Evolutionary conservation across 208 protist genomes (phyloP).

Genomic region (Phytomonas sp.): DNA sequence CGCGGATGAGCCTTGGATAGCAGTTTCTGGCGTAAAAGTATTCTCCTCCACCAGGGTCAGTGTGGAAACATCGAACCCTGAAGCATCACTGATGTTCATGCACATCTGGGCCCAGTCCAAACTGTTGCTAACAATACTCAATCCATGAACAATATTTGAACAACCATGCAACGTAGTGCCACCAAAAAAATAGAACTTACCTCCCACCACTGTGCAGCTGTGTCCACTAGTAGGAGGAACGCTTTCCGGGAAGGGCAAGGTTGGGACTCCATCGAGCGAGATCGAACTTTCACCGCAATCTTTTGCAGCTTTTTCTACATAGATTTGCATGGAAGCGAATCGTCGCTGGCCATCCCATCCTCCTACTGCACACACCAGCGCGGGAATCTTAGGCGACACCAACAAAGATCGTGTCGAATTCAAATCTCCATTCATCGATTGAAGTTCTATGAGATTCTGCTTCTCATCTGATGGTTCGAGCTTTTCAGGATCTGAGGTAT

Average conservation of each 20-base stretch:
- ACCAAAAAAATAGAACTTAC: constrained; percentile 49
- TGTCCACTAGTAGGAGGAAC: constrained; percentile 21
- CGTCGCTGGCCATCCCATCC: constrained; percentile 44
- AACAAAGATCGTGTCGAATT: constrained; percentile 1
- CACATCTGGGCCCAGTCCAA: background rate
- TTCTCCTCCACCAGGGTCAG: background rate
- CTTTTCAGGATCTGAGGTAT: background rate
- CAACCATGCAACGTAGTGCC: constrained; percentile 31
- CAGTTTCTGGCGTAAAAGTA: background rate
- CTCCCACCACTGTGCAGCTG: constrained; percentile 25
- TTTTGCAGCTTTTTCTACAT: constrained; percentile 10
- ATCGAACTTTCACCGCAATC: background rate
- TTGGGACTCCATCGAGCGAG: constrained; percentile 7
- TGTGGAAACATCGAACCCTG: background rate
- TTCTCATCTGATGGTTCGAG: background rate
- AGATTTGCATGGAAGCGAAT: constrained; percentile 19
- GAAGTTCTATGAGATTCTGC: background rate
- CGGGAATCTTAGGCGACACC: constrained; percentile 8
- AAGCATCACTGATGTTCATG: background rate
- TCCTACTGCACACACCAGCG: constrained; percentile 31
- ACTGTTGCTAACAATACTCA: constrained; percentile 15
- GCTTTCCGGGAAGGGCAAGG: background rate
- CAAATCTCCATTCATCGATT: background rate
- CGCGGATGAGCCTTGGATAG: background rate
- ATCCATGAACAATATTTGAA: background rate